Conservation (phyloP, 2,329 filamentous ascomycete species). For the Metarhizium brunneum region DNA sequence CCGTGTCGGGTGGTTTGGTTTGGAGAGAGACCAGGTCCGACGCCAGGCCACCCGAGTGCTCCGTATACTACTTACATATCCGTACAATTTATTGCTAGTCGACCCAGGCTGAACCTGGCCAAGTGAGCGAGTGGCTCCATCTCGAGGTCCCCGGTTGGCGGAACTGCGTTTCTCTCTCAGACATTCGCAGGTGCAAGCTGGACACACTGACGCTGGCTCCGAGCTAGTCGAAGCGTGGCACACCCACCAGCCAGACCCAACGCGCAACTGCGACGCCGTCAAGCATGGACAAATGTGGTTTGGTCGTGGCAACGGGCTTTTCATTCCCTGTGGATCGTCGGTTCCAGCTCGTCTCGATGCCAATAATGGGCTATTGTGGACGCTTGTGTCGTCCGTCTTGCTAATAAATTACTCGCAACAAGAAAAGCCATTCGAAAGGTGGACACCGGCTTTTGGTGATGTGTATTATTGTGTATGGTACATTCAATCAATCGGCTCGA, state of each 20-base stretch:
- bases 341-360: background rate
- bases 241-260: background rate
- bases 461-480: background rate
- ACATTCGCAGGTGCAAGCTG: slow-evolving; percentile 3
- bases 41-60: background rate
- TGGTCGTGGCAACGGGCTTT: background rate
- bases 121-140: slow-evolving; percentile 4
- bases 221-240: slow-evolving; percentile 2
- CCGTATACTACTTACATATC: background rate
- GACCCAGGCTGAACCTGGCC: slow-evolving; percentile 5
- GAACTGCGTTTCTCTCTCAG: slow-evolving; percentile 1
- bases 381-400: background rate
- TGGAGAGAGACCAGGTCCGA: background rate
- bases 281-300: background rate
- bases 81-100: background rate
- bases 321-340: background rate
- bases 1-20: too few relatives aligned
- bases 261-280: slow-evolving; percentile 3
- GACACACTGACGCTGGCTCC: background rate
- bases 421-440: background rate
- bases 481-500: background rate
- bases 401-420: background rate
- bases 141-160: slow-evolving; percentile 5
- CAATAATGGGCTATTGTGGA: background rate
- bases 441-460: background rate